Conservation (phyloP, 2,329 filamentous ascomycete genomes). For the Cercospora zeae-maydis region DNA sequence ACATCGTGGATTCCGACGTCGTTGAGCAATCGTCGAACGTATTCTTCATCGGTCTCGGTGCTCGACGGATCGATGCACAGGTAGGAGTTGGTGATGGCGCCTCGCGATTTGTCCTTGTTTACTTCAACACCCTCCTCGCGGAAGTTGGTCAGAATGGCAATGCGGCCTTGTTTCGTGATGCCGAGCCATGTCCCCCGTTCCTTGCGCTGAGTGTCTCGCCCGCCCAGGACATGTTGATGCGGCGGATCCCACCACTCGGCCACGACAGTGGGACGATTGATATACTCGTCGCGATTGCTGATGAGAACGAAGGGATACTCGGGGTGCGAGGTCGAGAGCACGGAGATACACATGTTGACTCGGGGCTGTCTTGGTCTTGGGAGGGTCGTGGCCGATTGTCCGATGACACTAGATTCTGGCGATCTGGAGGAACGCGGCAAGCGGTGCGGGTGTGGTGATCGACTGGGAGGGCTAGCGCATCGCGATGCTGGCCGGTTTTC, state of each 20-base stretch:
- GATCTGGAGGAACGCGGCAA: not conserved
- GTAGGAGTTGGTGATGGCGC: constrained; percentile 59
- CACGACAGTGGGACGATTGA: constrained; percentile 57
- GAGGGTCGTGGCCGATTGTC: not conserved
- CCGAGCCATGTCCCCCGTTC: constrained; percentile 64
- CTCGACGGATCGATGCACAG: constrained; percentile 45
- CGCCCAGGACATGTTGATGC: constrained; percentile 55
- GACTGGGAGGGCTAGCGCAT: constrained; percentile 1
- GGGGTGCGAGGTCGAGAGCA: constrained; percentile 49
- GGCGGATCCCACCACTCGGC: constrained; percentile 59
- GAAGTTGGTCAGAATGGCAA: constrained; percentile 64
- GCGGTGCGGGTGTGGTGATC: not conserved
- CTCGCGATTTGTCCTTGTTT: constrained; percentile 51
- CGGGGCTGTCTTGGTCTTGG: not conserved
- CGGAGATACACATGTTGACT: constrained; percentile 47
- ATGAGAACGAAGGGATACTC: constrained; percentile 50
- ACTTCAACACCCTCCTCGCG: constrained; percentile 49
- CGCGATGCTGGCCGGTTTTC: not conserved
- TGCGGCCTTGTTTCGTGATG: constrained; percentile 57
- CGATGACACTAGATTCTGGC: constrained; percentile 2
- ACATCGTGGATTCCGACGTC: constrained; percentile 55
- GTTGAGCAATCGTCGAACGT: constrained; percentile 54
- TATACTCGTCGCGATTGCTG: constrained; percentile 57
- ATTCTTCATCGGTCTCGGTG: constrained; percentile 47
- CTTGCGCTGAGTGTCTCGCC: constrained; percentile 58